Conservation (phyloP, 139 green algal genomes). For the Eudorina sp. region DNA sequence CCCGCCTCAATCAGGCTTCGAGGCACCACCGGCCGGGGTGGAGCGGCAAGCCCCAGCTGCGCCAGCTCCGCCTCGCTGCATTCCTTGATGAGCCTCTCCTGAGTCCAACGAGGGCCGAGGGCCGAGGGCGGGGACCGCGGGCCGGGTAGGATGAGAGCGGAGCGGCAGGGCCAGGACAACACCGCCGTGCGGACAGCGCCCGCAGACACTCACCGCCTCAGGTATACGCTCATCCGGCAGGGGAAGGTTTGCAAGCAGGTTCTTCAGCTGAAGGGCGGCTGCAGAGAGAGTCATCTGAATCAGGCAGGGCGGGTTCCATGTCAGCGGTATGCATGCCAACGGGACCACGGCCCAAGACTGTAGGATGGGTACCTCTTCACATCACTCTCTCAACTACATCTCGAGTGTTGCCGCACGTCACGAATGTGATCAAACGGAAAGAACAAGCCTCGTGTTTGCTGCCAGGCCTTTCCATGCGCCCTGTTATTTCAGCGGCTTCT, state of each 20-base stretch:
- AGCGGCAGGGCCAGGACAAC: neutral
- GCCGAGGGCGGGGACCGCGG: too few species aligned
- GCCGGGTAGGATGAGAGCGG: neutral
- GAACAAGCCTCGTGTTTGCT: too few species aligned
- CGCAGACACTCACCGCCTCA: neutral
- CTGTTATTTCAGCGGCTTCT: too few species aligned
- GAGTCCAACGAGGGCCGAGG: neutral
- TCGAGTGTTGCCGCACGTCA: too few species aligned
- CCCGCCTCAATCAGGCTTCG: neutral
- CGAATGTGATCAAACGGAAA: too few species aligned
- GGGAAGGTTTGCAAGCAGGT: neutral
- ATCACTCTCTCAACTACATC: too few species aligned
- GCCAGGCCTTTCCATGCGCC: too few species aligned
- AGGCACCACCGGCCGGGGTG: slow-evolving; percentile 53
- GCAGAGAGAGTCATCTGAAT: neutral
- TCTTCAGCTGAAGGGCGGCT: neutral
- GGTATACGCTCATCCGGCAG: slow-evolving; percentile 2
- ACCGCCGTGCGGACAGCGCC: neutral
- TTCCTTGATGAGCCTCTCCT: slow-evolving; percentile 54
- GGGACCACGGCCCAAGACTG: too few species aligned
- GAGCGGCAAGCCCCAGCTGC: slow-evolving; percentile 57
- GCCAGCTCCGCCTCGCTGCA: slow-evolving; percentile 58
- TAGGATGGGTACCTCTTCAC: too few species aligned
- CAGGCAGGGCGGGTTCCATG: neutral
- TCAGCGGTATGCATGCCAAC: neutral